Evolutionary conservation across 1,139 yeast species (phyloP).

Genomic region (Magnusiomyces fungicola): DNA sequence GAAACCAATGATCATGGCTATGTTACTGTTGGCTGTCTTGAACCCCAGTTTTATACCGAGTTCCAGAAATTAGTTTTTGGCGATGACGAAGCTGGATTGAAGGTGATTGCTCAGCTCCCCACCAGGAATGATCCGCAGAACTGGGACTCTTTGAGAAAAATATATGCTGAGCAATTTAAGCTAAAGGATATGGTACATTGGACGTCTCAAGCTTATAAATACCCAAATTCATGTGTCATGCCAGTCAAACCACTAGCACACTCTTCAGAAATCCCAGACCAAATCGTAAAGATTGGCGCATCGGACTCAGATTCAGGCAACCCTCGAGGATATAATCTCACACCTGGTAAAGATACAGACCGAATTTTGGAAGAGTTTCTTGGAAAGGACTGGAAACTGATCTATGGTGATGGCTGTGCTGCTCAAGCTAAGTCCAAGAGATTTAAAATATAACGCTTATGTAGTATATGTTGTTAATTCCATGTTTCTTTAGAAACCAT

Average conservation of each 20-base stretch:
- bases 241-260: conserved; percentile 15
- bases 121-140: conserved; percentile 15
- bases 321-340: background rate
- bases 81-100: conserved; percentile 1
- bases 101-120: conserved; percentile 2
- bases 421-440: too few species aligned
- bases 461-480: too few species aligned
- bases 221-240: conserved; percentile 17
- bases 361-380: conserved; percentile 4
- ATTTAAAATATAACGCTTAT: too few species aligned
- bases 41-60: conserved; percentile 19
- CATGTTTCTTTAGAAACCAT: too few species aligned
- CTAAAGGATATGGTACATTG: conserved; percentile 13
- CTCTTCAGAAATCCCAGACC: conserved; percentile 14
- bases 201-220: conserved; percentile 11
- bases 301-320: background rate
- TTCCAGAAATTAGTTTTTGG: conserved; percentile 14
- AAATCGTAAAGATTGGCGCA: conserved; percentile 6
- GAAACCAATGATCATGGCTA: conserved; percentile 17
- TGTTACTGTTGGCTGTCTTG: conserved; percentile 21
- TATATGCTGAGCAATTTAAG: conserved; percentile 13
- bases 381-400: conserved; percentile 5
- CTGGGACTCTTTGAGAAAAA: conserved; percentile 16
- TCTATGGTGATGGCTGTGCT: too few species aligned
- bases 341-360: conserved; percentile 1